Conservation (phyloP, 2,329 filamentous ascomycete species). For the Tolypocladium tropicale region DNA sequence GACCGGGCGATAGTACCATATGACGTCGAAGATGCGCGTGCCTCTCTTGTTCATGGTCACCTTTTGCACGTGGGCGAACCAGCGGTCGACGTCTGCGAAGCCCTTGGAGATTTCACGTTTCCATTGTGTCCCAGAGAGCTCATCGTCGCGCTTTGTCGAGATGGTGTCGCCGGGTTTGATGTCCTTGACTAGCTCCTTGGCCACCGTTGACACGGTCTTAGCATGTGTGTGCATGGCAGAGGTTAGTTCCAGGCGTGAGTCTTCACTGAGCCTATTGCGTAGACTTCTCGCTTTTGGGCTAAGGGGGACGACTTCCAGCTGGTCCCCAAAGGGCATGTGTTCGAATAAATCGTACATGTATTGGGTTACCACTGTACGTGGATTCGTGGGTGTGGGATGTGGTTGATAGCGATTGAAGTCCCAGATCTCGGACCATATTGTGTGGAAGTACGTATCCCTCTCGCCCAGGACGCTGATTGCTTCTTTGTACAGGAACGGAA, state of each 20-base stretch:
- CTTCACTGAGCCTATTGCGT: constrained; percentile 15
- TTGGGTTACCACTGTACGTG: constrained; percentile 56
- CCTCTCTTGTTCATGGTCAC: constrained; percentile 29
- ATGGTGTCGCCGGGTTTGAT: constrained; percentile 38
- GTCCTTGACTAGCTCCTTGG: constrained; percentile 12
- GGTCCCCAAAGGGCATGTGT: constrained; percentile 47
- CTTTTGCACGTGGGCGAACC: constrained; percentile 61
- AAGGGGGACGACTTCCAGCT: constrained; percentile 30
- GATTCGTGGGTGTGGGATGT: constrained; percentile 5
- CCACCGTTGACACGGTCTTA: constrained; percentile 11
- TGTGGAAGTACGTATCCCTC: constrained; percentile 22
- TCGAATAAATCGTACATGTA: constrained; percentile 57
- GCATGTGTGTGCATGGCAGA: constrained; percentile 10
- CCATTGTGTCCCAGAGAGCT: constrained; percentile 46
- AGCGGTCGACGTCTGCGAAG: constrained; percentile 38
- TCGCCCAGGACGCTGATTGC: constrained; percentile 35
- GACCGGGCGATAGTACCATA: constrained; percentile 63
- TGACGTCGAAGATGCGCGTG: constrained; percentile 43
- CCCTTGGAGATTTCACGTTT: constrained; percentile 33
- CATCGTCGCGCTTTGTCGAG: constrained; percentile 32
- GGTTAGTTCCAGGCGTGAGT: constrained; percentile 17
- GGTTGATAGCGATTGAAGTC: constrained; percentile 22
- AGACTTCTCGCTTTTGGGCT: constrained; percentile 15
- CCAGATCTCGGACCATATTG: constrained; percentile 44
- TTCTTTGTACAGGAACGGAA: constrained; percentile 57